A percentile compares a stretch with the other conserved stretches of the same genome.
Evolutionary conservation across 768 basidiomycete species (phyloP).

Genomic region (Fibroporia radiculosa): DNA sequence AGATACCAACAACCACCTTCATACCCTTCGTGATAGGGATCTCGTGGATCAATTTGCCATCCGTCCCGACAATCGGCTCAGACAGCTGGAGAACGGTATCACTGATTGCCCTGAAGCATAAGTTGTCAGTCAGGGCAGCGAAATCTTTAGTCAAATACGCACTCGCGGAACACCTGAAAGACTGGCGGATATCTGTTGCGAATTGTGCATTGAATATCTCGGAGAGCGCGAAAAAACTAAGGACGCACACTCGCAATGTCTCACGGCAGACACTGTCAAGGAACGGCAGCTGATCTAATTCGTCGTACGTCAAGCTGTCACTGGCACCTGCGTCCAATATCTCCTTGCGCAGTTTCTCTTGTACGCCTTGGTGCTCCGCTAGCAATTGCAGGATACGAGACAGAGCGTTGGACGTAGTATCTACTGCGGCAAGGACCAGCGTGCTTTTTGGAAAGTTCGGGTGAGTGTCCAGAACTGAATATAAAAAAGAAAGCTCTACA

Average conservation of each 20-base stretch:
- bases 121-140: background rate
- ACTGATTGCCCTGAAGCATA: conserved; percentile 17
- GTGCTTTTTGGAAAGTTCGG: conserved; percentile 15
- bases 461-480: background rate
- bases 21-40: conserved; percentile 33
- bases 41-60: conserved; percentile 13
- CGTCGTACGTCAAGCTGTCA: conserved; percentile 20
- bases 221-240: conserved; percentile 19
- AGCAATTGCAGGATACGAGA: conserved; percentile 12
- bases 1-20: conserved; percentile 30
- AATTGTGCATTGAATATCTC: conserved; percentile 13
- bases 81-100: conserved; percentile 37
- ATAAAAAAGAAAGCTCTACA: background rate
- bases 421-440: conserved; percentile 12
- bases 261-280: conserved; percentile 22
- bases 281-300: conserved; percentile 18
- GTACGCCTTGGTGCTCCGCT: conserved; percentile 10
- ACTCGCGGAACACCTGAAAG: conserved; percentile 10
- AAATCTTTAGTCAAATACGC: background rate
- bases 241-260: conserved; percentile 21
- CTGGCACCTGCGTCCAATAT: conserved; percentile 10
- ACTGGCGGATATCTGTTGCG: conserved; percentile 16
- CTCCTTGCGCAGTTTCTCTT: conserved; percentile 11
- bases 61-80: conserved; percentile 13
- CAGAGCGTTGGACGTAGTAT: conserved; percentile 11